These are phyloP conservation scores for Penicillium decumbens DNA, from an alignment of 2,329 filamentous ascomycete genomes.

Conservation along the genomic window DNA sequence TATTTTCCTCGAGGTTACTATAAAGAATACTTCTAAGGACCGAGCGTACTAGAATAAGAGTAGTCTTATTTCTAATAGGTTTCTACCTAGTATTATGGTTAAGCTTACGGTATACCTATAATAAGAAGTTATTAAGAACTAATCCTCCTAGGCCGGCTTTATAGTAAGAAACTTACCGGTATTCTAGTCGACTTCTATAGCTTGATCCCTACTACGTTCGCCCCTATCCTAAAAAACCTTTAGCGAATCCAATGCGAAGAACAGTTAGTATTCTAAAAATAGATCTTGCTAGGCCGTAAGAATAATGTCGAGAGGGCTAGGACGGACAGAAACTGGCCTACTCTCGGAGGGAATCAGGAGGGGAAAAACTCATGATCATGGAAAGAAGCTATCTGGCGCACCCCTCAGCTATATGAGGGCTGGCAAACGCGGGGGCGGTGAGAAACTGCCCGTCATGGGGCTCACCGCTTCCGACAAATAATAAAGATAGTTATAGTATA, in stretches of 20 bases:
- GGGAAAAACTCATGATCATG: too few species aligned
- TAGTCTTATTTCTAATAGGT: conserved; percentile 3
- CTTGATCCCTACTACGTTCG: conserved; percentile 8
- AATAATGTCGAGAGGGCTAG: too few species aligned
- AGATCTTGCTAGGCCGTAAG: conserved; percentile 2
- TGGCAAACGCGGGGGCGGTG: too few species aligned
- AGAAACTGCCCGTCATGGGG: too few species aligned
- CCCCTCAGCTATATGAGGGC: too few species aligned
- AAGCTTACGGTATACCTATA: conserved; percentile 6
- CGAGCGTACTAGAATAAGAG: neutral
- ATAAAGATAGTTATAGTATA: neutral
- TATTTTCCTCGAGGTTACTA: conserved; percentile 7
- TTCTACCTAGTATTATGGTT: conserved; percentile 6
- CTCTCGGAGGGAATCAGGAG: too few species aligned
- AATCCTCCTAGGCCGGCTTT: neutral
- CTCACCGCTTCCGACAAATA: too few species aligned
- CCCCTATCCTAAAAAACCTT: conserved; percentile 7
- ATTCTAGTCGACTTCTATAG: conserved; percentile 10
- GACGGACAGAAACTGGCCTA: too few species aligned
- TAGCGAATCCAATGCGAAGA: conserved; percentile 5
- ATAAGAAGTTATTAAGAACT: too few species aligned
- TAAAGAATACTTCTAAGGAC: conserved; percentile 3
- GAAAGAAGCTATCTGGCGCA: too few species aligned
- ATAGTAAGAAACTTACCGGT: conserved; percentile 1
- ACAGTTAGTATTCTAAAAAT: conserved; percentile 4